phyloP scores from a whole-genome alignment of 2,329 filamentous ascomycete species.

The Apiospora arundinis region DNA sequence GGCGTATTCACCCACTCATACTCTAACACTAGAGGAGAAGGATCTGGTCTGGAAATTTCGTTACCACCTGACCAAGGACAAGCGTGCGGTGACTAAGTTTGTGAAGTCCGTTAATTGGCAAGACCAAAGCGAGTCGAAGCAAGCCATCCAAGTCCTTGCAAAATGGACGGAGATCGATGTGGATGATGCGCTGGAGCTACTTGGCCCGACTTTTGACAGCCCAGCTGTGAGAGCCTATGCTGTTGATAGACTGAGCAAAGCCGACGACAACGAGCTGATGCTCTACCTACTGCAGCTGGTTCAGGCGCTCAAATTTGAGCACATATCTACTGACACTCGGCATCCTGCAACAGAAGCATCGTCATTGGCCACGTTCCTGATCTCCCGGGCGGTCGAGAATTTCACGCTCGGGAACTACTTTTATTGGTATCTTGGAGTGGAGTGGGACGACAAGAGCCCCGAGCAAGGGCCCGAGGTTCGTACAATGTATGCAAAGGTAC shows the following conservation, averaged over 20 bases:
- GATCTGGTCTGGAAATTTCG: conserved; percentile 98
- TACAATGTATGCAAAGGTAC: conserved; percentile 88
- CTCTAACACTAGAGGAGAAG: conserved; percentile 87
- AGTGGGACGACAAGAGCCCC: conserved; percentile 84
- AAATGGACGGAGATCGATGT: conserved; percentile 98
- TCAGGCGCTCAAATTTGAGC: conserved; percentile 93
- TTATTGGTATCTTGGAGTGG: conserved; percentile 98
- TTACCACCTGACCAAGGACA: conserved; percentile 92
- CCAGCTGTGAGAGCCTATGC: conserved; percentile 88
- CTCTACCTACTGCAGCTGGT: conserved; percentile 93
- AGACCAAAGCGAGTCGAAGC: conserved; percentile 82
- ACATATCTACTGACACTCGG: conserved; percentile 68
- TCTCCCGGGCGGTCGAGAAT: conserved; percentile 85
- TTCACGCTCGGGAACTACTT: conserved; percentile 93
- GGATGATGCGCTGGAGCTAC: conserved; percentile 91
- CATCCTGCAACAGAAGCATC: conserved; percentile 71
- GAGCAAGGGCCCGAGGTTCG: conserved; percentile 78
- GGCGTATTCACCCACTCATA: conserved; percentile 89
- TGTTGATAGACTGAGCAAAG: conserved; percentile 87
- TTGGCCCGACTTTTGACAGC: conserved; percentile 92
- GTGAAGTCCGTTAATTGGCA: conserved; percentile 98
- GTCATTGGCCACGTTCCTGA: conserved; percentile 87
- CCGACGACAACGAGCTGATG: conserved; percentile 89
- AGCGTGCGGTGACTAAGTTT: conserved; percentile 92
- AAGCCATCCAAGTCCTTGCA: conserved; percentile 86